Evolutionary conservation across 2,329 filamentous ascomycete genomes (phyloP), one percentile per base, ranked within the genome.

Genomic region (Claviceps sp.): DNA sequence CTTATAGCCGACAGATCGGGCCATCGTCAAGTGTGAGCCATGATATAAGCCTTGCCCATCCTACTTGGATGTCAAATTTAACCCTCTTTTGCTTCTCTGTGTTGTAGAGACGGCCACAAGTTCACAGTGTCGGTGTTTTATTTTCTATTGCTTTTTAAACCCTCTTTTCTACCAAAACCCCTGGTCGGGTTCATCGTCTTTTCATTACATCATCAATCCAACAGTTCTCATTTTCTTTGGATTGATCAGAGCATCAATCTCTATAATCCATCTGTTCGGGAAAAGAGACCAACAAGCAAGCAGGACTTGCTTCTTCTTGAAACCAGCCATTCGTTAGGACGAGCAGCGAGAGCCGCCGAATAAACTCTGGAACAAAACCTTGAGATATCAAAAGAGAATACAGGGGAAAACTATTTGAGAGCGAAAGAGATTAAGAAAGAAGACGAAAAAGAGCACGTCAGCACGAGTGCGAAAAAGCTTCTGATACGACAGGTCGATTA

Each of bases 11-110:
- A 71, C 60, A 70, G 30, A 34, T 34, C 9, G 30, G 38, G n/a
- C n/a, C 16, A 40, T 40, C 60, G 65, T 60, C 65, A 62, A 62
- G 63, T 63, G 62, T 63, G 68, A 71, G 68, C 73, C 70, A 73
- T 66, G 70, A 77, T 79, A 79, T 79, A 79, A 79, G 75, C 68
- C 73, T 72, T 72, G 68, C 67, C 67, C 69, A 66, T 71, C 67
- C 69, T 69, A 66, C 65, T 61, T 63, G 59, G 59, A 62, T 56
- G 54, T 62, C 55, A 62, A 65, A 67, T 67, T 70, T 68, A 67
- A 63, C 64, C 65, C 65, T 50, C 52, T 53, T 52, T 48, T 68
- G 62, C 45, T 52, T 49, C 36, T 67, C 62, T 67, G 67, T 24
- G 6, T 66, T 65, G 60, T 64, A 62, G 68, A 66, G 64, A 70